Evolutionary conservation across 23 red algal genomes (phyloP).

Genomic region (Gracilaria vermiculophylla): DNA sequence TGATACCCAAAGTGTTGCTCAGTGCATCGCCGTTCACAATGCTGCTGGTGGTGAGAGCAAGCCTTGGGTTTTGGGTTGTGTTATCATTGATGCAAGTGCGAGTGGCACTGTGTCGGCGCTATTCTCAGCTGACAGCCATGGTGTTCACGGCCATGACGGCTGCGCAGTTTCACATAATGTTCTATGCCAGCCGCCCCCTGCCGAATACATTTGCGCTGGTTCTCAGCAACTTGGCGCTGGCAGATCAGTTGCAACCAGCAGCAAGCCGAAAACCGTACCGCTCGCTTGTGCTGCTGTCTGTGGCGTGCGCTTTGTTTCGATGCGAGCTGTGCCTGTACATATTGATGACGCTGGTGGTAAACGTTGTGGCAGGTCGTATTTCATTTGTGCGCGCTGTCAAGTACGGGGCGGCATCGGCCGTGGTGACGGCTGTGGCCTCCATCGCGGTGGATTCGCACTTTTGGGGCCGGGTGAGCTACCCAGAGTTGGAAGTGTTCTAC

Average conservation of each 20-base stretch:
- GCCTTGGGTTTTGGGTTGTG: slow-evolving; percentile 17
- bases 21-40: background rate
- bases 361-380: background rate
- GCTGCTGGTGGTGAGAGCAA: slow-evolving; percentile 3
- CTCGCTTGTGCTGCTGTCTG: slow-evolving; percentile 38
- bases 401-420: background rate
- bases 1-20: background rate
- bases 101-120: slow-evolving; percentile 26
- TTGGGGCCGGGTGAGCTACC: slow-evolving; percentile 72
- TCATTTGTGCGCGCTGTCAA: background rate
- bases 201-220: slow-evolving; percentile 79
- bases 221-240: slow-evolving; percentile 56
- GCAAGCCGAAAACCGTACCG: background rate
- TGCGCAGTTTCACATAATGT: slow-evolving; percentile 82
- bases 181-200: slow-evolving; percentile 79
- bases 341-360: slow-evolving; percentile 45
- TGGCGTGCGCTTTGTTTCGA: slow-evolving; percentile 72
- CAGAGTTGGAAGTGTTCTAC: slow-evolving; percentile 88
- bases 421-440: slow-evolving; percentile 53
- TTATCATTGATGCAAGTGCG: slow-evolving; percentile 35
- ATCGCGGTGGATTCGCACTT: slow-evolving; percentile 79
- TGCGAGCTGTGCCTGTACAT: slow-evolving; percentile 74
- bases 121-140: background rate
- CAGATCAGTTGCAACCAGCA: slow-evolving; percentile 6
- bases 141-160: slow-evolving; percentile 29